Evolutionary conservation across 2,329 filamentous ascomycete genomes (phyloP).

Genomic region (Cladorrhinum sp.): DNA sequence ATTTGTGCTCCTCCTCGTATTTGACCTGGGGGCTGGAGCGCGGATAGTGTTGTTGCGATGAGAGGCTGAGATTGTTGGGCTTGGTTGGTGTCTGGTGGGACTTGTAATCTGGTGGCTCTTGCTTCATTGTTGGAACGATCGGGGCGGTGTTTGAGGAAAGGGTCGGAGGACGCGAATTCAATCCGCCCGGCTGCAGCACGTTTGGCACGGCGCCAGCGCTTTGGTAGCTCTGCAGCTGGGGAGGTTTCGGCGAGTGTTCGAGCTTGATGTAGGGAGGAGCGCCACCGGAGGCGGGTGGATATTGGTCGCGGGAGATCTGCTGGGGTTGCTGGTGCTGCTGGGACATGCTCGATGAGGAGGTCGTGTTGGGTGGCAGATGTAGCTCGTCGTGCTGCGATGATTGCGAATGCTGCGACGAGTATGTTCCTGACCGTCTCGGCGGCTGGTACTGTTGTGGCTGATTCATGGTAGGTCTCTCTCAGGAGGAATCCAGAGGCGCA

Average conservation of each 20-base stretch:
- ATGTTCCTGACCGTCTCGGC: constrained; percentile 39
- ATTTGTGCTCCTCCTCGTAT: constrained; percentile 49
- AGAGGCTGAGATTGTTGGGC: constrained; percentile 60
- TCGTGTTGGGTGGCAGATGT: constrained; percentile 51
- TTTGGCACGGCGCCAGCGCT: constrained; percentile 50
- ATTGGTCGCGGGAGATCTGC: constrained; percentile 39
- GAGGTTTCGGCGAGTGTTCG: constrained; percentile 42
- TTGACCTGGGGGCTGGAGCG: constrained; percentile 73
- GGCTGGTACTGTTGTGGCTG: constrained; percentile 38
- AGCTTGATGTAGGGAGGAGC: constrained; percentile 49
- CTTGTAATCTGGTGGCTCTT: constrained; percentile 51
- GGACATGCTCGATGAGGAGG: constrained; percentile 36
- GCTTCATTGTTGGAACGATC: constrained; percentile 48
- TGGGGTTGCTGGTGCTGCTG: constrained; percentile 44
- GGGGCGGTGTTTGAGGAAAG: constrained; percentile 46
- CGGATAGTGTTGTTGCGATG: constrained; percentile 67
- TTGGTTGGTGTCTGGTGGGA: constrained; percentile 54
- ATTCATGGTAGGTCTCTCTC: constrained; percentile 31
- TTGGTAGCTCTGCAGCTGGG: constrained; percentile 37
- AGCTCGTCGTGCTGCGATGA: constrained; percentile 51
- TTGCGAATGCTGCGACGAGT: constrained; percentile 41
- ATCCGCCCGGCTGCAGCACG: constrained; percentile 56
- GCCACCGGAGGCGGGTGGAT: constrained; percentile 13
- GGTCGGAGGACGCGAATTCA: constrained; percentile 36
- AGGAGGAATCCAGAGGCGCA: not conserved